These are phyloP conservation scores for Thalassia testudinum DNA, from an alignment of 116 monocot genomes.

Conservation along the genomic window DNA sequence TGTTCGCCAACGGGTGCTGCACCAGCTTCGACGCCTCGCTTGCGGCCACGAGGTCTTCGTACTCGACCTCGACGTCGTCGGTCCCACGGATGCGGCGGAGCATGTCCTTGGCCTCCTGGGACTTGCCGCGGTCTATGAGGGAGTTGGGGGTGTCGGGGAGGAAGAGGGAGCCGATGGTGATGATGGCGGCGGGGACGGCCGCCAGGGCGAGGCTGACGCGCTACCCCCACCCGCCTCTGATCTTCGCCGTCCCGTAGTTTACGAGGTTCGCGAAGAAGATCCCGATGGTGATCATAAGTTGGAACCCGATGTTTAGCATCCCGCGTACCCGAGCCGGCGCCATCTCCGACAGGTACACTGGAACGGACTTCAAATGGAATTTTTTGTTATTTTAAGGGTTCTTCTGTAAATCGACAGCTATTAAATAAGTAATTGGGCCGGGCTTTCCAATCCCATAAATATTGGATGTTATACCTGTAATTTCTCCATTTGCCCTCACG, in stretches of 20 bases:
- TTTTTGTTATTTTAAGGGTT: too few relatives aligned
- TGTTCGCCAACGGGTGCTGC: conserved; percentile 12
- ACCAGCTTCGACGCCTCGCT: conserved; percentile 2
- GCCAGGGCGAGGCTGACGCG: conserved; percentile 12
- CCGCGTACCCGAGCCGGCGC: conserved; percentile 12
- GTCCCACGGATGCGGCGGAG: conserved; percentile 12
- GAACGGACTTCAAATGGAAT: conserved; percentile 24
- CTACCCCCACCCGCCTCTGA: conserved; percentile 11
- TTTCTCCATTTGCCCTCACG: too few relatives aligned
- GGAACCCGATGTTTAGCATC: conserved; percentile 19
- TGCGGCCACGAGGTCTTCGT: conserved; percentile 14
- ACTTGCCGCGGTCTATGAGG: conserved; percentile 12
- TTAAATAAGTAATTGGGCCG: too few relatives aligned
- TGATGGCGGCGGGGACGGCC: conserved; percentile 8
- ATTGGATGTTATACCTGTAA: too few relatives aligned
- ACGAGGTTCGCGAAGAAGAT: conserved; percentile 20
- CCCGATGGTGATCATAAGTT: conserved; percentile 22
- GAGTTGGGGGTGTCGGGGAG: conserved; percentile 18
- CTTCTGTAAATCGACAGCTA: too few relatives aligned
- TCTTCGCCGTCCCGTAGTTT: conserved; percentile 15
- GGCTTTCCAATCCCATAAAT: too few relatives aligned
- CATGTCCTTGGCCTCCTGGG: background rate
- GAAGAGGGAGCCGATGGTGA: conserved; percentile 8
- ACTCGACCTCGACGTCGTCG: conserved; percentile 12
- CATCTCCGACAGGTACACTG: conserved; percentile 27